phyloP scores from a whole-genome alignment of 1,139 yeast genomes.

The Suhomyces guaymorum region DNA sequence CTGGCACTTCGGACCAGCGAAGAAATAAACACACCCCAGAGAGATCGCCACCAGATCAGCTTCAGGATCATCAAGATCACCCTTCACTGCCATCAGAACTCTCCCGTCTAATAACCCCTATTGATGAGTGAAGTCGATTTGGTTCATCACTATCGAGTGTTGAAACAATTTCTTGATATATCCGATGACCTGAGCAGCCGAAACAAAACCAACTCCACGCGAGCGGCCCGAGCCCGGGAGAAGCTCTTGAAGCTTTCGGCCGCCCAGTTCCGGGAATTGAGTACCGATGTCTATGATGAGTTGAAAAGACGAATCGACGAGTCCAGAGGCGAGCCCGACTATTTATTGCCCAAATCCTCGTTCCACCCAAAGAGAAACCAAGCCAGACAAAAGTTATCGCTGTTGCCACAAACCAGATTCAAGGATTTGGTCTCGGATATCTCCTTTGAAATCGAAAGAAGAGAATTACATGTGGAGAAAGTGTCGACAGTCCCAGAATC shows the following conservation, averaged over 20 bases:
- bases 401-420: conserved; percentile 78
- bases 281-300: conserved; percentile 94
- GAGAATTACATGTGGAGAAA: conserved; percentile 50
- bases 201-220: conserved; percentile 47
- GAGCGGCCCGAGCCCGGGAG: conserved; percentile 80
- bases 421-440: conserved; percentile 91
- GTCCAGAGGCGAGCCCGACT: conserved; percentile 57
- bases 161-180: conserved; percentile 53
- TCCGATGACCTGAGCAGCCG: conserved; percentile 50
- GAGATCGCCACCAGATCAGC: no score
- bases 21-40: no score
- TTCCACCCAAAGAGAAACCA: conserved; percentile 95
- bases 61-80: no score
- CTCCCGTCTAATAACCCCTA: no score
- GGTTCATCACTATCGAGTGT: conserved; percentile 49
- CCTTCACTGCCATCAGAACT: no score
- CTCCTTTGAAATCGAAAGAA: conserved; percentile 78
- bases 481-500: conserved; percentile 8
- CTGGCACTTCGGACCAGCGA: no score
- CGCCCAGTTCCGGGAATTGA: conserved; percentile 86
- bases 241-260: conserved; percentile 75
- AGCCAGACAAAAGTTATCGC: conserved; percentile 89
- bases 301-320: conserved; percentile 69
- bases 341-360: conserved; percentile 64
- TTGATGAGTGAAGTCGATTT: conserved; percentile 38